phyloP scores from a whole-genome alignment of 2,329 filamentous ascomycete genomes.

The Fusarium coffeatum region DNA sequence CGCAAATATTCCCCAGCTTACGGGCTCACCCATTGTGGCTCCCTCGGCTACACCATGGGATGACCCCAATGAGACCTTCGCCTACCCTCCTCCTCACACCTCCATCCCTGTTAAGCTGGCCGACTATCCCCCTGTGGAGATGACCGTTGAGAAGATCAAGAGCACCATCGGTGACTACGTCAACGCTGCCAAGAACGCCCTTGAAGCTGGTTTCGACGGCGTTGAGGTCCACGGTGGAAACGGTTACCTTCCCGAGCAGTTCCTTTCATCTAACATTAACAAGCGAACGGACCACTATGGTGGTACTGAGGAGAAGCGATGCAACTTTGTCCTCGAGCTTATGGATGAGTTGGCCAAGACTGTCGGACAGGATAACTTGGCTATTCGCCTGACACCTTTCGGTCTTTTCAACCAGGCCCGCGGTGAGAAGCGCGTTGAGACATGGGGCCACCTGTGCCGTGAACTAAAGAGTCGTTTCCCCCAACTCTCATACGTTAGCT shows the following conservation, averaged over 20 bases:
- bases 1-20: slow-evolving; percentile 52
- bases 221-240: slow-evolving; percentile 57
- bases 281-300: slow-evolving; percentile 53
- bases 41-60: slow-evolving; percentile 59
- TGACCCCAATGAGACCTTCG: slow-evolving; percentile 55
- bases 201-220: slow-evolving; percentile 64
- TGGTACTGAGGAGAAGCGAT: slow-evolving; percentile 49
- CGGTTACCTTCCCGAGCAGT: slow-evolving; percentile 56
- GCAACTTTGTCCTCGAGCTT: slow-evolving; percentile 67
- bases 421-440: slow-evolving; percentile 63
- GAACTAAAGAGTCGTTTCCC: slow-evolving; percentile 59
- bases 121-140: slow-evolving; percentile 45
- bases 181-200: slow-evolving; percentile 55
- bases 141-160: slow-evolving; percentile 57
- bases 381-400: slow-evolving; percentile 61
- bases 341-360: slow-evolving; percentile 57
- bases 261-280: slow-evolving; percentile 53
- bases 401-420: slow-evolving; percentile 64
- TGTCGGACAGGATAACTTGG: slow-evolving; percentile 58
- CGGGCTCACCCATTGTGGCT: slow-evolving; percentile 52
- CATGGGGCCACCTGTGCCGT: slow-evolving; percentile 62
- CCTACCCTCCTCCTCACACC: slow-evolving; percentile 51
- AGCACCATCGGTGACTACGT: slow-evolving; percentile 49
- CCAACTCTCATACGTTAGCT: slow-evolving; percentile 64
- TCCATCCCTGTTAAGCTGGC: slow-evolving; percentile 55